A percentile compares a stretch with the other conserved stretches of the same genome.
Evolutionary conservation across 2,329 filamentous ascomycete genomes (phyloP).

Genomic region (Ophiobolus disseminans): DNA sequence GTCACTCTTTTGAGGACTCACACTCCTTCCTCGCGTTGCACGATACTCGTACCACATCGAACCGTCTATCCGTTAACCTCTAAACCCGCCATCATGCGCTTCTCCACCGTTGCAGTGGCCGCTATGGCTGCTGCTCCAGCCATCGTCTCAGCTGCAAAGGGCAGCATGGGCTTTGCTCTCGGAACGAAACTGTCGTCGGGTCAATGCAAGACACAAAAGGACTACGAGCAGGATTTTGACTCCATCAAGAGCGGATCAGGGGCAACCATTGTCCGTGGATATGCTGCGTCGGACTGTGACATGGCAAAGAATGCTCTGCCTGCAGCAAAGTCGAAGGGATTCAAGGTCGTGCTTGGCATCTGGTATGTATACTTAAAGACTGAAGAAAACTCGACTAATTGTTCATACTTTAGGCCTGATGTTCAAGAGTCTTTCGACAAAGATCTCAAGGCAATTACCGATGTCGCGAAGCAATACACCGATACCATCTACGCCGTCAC

Average conservation of each 20-base stretch:
- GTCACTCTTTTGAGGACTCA: conserved; percentile 17
- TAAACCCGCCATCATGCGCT: conserved; percentile 39
- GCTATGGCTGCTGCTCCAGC: conserved; percentile 53
- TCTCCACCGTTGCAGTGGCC: conserved; percentile 41
- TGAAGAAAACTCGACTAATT: conserved; percentile 1
- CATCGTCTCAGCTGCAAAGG: conserved; percentile 58
- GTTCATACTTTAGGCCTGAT: conserved; percentile 61
- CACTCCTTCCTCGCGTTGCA: not conserved
- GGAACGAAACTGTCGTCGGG: conserved; percentile 67
- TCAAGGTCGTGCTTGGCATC: conserved; percentile 73
- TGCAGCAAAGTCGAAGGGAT: conserved; percentile 68
- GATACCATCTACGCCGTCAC: conserved; percentile 72
- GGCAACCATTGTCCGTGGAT: conserved; percentile 68
- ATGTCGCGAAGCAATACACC: conserved; percentile 57
- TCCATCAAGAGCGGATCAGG: conserved; percentile 61
- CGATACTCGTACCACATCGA: not conserved
- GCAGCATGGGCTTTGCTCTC: conserved; percentile 69
- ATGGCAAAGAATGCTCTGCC: conserved; percentile 68
- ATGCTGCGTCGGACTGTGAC: conserved; percentile 72
- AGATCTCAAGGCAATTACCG: conserved; percentile 66
- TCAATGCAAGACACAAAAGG: conserved; percentile 66
- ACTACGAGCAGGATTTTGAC: conserved; percentile 72
- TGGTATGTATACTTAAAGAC: conserved; percentile 58
- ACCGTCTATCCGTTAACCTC: not conserved
- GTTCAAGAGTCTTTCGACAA: conserved; percentile 66